A percentile compares a stretch with the other conserved stretches of the same genome.
phyloP scores from a whole-genome alignment of 164 flowering plant species.

The Magnolia officinalis region DNA sequence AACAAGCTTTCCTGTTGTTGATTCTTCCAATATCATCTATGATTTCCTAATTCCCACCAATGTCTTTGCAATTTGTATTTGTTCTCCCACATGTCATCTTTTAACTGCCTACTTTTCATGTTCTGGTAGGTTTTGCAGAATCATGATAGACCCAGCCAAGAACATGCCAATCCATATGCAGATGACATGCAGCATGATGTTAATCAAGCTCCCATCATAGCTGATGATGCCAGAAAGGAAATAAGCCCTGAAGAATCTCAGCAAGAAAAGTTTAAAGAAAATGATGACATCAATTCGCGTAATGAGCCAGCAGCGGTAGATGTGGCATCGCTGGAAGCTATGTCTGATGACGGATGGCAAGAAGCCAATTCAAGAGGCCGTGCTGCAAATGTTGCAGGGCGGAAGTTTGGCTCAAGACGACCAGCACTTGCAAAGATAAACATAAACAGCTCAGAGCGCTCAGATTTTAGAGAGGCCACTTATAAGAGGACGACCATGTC shows the following conservation, averaged over 20 bases:
- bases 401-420: conserved; percentile 36
- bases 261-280: conserved; percentile 25
- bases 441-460: conserved; percentile 25
- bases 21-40: not conserved
- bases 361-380: conserved; percentile 75
- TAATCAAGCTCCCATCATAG: conserved; percentile 7
- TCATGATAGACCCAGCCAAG: conserved; percentile 30
- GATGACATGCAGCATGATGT: conserved; percentile 18
- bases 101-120: not conserved
- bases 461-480: conserved; percentile 28
- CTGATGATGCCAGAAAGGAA: conserved; percentile 22
- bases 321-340: conserved; percentile 26
- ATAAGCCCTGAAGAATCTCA: conserved; percentile 8
- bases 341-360: conserved; percentile 88
- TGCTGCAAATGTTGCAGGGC: conserved; percentile 31
- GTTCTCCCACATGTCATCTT: not conserved
- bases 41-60: not conserved
- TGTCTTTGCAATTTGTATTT: not conserved
- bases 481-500: conserved; percentile 27
- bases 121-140: conserved; percentile 45
- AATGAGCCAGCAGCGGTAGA: conserved; percentile 14
- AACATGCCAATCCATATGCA: conserved; percentile 19
- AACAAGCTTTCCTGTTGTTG: too few relatives aligned
- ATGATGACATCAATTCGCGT: conserved; percentile 14
- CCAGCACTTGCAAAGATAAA: conserved; percentile 49